These are phyloP conservation scores for Hyaloraphidium curvatum DNA, from an alignment of 192 early-diverging fungal species.

Conservation along the genomic window DNA sequence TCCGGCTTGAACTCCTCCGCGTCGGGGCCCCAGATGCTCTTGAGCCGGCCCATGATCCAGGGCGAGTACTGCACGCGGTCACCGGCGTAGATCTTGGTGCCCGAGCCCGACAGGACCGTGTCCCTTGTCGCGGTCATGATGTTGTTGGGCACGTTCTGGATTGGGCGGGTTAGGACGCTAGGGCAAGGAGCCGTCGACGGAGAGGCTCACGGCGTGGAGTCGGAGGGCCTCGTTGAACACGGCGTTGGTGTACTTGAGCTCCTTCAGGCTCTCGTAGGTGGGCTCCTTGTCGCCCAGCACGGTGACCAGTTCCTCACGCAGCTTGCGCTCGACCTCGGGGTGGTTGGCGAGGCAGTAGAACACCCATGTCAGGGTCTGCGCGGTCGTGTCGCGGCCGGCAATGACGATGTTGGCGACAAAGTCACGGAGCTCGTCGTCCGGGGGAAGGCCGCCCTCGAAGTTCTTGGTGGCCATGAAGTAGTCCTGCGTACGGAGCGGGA, in stretches of 20 bases:
- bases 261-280: conserved; percentile 17
- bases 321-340: conserved; percentile 10
- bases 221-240: conserved; percentile 33
- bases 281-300: background rate
- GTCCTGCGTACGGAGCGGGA: no score
- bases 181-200: no score
- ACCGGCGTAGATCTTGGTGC: conserved; percentile 3
- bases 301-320: conserved; percentile 13
- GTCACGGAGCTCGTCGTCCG: conserved; percentile 21
- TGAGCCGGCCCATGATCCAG: conserved; percentile 28
- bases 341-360: conserved; percentile 21
- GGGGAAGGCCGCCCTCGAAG: conserved; percentile 15
- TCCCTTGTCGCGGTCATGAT: conserved; percentile 15
- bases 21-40: conserved; percentile 41
- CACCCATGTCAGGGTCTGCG: conserved; percentile 38
- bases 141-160: conserved; percentile 42
- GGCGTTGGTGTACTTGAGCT: conserved; percentile 30
- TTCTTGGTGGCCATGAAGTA: conserved; percentile 22
- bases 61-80: background rate
- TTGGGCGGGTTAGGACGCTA: no score
- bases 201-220: conserved; percentile 24
- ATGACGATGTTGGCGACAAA: conserved; percentile 23
- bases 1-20: conserved; percentile 40
- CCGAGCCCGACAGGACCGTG: background rate
- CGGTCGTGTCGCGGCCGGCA: conserved; percentile 34